Base-by-base conservation (phyloP, 208 protist genomes). In the Kentomonas sorsogonicus region DNA sequence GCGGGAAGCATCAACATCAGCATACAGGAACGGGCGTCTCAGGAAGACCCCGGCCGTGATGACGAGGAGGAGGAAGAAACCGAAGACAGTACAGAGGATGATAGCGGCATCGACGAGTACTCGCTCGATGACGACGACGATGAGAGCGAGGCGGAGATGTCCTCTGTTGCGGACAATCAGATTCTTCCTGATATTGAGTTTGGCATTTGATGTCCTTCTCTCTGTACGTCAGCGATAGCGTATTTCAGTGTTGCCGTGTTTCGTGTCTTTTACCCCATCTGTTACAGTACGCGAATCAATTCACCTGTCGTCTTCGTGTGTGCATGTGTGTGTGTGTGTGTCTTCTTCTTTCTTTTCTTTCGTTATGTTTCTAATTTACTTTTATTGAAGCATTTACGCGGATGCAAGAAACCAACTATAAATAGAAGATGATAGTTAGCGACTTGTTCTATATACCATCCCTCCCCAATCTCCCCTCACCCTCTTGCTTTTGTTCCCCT, bases 111-210 rank as follows among this genome's bases (percentile, higher is more conserved):
- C 1, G 27, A 54, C 11, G 10, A 36, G 26, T 6, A 29, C 34
- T 30, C 18, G 7, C 6, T 63, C 18, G 60, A 58, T 11, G 64
- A 72, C 22, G 57, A 55, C 7, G 54, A 74, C 1, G 61, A 63
- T 26, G 40, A 40, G 27, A 10, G 10, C 1, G 52, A 48, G 1
- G 38, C 51, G 0, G 53, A 71, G 2, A 66, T 66, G 25, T 44
- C 52, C 18, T 48, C 65, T 7, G 50, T 50, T 25, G 55, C 69
- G 11, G 55, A 61, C 30, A 57, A 70, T n/a, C 62, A 41, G 25
- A 39, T 83, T 2, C 59, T 83, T 3, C 72, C 77, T 16, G 72
- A 78, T 0, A 54, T 77, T 10, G 72, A 76, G 45, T 83, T 83
- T 55, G 72, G 68, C 11, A 79, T 83, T 25, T 83, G 29, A 38